Conservation (phyloP, 2,329 filamentous ascomycete species). For the Metarhizium humberi region DNA sequence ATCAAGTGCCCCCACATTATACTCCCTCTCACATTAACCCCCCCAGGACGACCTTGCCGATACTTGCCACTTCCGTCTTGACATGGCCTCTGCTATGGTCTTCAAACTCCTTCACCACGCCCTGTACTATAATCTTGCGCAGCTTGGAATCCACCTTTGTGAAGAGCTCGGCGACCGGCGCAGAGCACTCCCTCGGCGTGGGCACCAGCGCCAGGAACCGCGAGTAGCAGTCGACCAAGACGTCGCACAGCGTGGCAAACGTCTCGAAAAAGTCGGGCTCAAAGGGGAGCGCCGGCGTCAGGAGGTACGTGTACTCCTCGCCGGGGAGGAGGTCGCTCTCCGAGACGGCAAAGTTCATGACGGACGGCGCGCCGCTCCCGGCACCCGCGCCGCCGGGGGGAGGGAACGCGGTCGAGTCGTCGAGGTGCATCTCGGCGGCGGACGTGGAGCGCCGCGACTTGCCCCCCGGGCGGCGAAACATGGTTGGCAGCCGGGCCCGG, state of each 20-base stretch:
- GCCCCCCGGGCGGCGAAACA: conserved; percentile 62
- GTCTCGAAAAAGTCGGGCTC: conserved; percentile 97
- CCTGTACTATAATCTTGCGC: conserved; percentile 80
- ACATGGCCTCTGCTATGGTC: conserved; percentile 69
- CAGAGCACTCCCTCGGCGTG: conserved; percentile 63
- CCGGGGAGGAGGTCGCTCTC: conserved; percentile 63
- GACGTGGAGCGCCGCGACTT: conserved; percentile 48
- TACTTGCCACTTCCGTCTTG: conserved; percentile 72
- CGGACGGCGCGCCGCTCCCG: conserved; percentile 25
- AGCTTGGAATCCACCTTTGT: conserved; percentile 80
- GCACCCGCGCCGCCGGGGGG: conserved; percentile 17
- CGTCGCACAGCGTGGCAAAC: conserved; percentile 90
- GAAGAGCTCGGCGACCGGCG: conserved; percentile 72
- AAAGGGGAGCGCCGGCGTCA: conserved; percentile 89
- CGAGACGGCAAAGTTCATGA: conserved; percentile 49
- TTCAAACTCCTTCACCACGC: conserved; percentile 87
- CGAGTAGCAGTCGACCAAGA: conserved; percentile 85
- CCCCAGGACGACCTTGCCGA: conserved; percentile 82
- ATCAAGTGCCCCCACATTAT: not conserved
- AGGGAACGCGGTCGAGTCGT: conserved; percentile 19
- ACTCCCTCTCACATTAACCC: conserved; percentile 57
- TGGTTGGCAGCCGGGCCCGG: conserved; percentile 70
- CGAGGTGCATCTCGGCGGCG: conserved; percentile 30
- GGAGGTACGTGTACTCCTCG: conserved; percentile 78
- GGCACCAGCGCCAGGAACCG: conserved; percentile 66